Percentiles rank a stretch among this genome's conserved stretches.
These are phyloP conservation scores for Teunomyces kruisii DNA, from an alignment of 805 yeast species.

Conservation along the genomic window DNA sequence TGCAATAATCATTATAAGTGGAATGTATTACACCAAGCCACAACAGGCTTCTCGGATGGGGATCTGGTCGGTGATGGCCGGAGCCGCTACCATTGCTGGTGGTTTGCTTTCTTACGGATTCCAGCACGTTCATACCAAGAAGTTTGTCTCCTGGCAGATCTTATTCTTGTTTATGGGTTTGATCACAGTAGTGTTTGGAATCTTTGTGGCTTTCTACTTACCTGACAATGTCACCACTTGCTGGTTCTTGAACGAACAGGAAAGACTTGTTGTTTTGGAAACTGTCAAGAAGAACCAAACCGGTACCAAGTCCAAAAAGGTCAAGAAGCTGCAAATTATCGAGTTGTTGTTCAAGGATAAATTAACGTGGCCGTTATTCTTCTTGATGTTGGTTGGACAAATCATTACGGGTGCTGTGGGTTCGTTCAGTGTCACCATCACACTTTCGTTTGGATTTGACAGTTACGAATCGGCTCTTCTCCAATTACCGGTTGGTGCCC, in stretches of 20 bases:
- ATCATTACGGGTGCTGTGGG: conserved; percentile 53
- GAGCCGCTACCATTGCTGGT: conserved; percentile 53
- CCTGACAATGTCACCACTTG: conserved; percentile 49
- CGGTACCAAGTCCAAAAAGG: conserved; percentile 49
- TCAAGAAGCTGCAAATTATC: conserved; percentile 44
- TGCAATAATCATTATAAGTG: conserved; percentile 54
- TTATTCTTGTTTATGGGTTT: conserved; percentile 58
- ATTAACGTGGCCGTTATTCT: conserved; percentile 50
- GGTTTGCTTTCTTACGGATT: conserved; percentile 47
- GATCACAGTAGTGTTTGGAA: conserved; percentile 51
- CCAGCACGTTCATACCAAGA: conserved; percentile 43
- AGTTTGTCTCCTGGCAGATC: conserved; percentile 59
- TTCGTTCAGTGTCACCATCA: conserved; percentile 52
- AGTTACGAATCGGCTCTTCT: conserved; percentile 45
- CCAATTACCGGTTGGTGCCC: conserved; percentile 50
- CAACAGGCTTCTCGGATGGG: conserved; percentile 57
- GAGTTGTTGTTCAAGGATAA: conserved; percentile 48
- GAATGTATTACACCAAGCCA: conserved; percentile 59
- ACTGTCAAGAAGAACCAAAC: conserved; percentile 50
- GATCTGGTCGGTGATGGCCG: conserved; percentile 58
- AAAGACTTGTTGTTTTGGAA: conserved; percentile 42
- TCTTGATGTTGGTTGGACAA: conserved; percentile 46
- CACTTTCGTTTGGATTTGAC: conserved; percentile 51
- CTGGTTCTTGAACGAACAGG: conserved; percentile 39
- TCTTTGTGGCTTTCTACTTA: conserved; percentile 39